A percentile compares a stretch with the other conserved stretches of the same genome.
Evolutionary conservation across 176 grass and related monocot genomes (phyloP).

Genomic region (Bonia amplexicaulis): DNA sequence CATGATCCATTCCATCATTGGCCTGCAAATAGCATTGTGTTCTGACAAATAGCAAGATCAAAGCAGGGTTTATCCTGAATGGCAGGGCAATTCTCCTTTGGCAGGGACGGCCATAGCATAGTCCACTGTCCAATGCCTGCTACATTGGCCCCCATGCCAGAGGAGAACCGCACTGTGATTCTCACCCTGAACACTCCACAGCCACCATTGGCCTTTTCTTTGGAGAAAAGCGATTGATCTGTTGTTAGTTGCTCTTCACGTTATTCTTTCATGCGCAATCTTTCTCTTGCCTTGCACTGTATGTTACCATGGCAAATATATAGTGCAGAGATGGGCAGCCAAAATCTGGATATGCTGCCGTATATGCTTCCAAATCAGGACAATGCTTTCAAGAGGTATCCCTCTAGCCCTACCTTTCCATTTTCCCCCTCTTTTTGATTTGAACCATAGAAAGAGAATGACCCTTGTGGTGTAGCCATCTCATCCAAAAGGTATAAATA

Average conservation of each 20-base stretch:
- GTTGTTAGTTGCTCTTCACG: background rate
- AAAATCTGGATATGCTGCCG: conserved; percentile 49
- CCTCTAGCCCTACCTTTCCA: conserved; percentile 2
- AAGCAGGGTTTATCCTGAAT: conserved; percentile 44
- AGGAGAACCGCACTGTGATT: conserved; percentile 60
- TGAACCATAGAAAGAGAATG: conserved; percentile 16
- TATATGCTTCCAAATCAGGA: conserved; percentile 52
- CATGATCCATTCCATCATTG: background rate
- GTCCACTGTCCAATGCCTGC: background rate
- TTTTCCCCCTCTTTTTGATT: background rate
- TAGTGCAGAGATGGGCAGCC: conserved; percentile 2
- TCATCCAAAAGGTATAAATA: conserved; percentile 2
- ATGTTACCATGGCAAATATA: conserved; percentile 33
- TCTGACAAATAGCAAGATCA: background rate
- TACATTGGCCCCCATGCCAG: conserved; percentile 40
- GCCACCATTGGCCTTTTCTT: background rate
- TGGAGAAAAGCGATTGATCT: background rate
- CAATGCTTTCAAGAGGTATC: conserved; percentile 49
- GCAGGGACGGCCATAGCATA: conserved; percentile 21
- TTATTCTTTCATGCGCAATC: background rate
- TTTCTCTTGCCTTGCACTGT: conserved; percentile 17
- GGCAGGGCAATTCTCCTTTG: conserved; percentile 96
- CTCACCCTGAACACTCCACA: conserved; percentile 32
- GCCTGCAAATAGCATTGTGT: background rate
- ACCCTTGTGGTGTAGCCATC: background rate